These are phyloP conservation scores for Neostapfia colusana DNA, from an alignment of 176 grass and related monocot species.

Conservation along the genomic window DNA sequence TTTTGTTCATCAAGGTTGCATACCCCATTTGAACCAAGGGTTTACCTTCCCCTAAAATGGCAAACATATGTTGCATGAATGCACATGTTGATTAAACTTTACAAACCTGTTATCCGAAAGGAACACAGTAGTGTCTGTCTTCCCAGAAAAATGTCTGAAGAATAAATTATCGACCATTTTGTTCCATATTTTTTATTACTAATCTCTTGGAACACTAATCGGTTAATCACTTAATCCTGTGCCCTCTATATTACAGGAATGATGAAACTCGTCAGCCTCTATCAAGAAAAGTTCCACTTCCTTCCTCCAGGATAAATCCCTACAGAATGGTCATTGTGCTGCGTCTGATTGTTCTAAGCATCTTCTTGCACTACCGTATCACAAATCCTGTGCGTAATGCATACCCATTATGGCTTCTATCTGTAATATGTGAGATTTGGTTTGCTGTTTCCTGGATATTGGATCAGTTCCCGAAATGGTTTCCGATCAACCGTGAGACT, in stretches of 20 bases:
- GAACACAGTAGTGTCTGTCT: background rate
- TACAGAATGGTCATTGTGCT: too few relatives aligned
- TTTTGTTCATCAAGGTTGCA: background rate
- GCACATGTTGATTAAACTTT: background rate
- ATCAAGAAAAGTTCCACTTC: too few relatives aligned
- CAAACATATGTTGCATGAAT: background rate
- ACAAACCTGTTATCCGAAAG: background rate
- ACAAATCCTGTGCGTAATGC: too few relatives aligned
- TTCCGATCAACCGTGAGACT: too few relatives aligned
- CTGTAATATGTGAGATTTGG: too few relatives aligned
- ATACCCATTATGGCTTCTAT: too few relatives aligned
- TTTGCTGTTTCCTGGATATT: too few relatives aligned
- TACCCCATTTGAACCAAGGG: background rate
- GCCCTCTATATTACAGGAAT: constrained; percentile 65
- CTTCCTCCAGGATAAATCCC: too few relatives aligned
- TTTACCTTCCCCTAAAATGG: background rate
- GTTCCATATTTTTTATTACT: background rate
- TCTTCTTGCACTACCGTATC: too few relatives aligned
- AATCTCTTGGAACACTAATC: constrained; percentile 10
- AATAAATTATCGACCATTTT: background rate
- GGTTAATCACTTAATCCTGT: constrained; percentile 25
- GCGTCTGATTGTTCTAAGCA: too few relatives aligned
- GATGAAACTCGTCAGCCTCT: constrained; percentile 68
- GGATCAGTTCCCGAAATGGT: too few relatives aligned
- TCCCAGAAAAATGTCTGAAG: background rate